A percentile compares a stretch with the other conserved stretches of the same genome.
Conservation (phyloP, 352 stramenopile species). For the Phytophthora pinifolia region DNA sequence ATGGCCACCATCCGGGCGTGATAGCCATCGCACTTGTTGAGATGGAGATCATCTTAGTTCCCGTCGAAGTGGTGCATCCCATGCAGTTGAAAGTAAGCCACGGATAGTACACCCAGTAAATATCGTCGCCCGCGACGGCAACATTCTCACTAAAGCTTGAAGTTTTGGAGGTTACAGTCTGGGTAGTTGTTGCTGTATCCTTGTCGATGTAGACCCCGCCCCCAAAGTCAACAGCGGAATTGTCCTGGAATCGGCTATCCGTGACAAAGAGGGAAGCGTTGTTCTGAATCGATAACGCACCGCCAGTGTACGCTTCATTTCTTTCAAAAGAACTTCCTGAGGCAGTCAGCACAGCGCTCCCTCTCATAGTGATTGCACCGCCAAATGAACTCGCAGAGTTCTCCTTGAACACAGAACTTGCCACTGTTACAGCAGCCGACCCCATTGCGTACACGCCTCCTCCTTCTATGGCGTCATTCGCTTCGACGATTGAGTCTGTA, state of each 20-base stretch:
- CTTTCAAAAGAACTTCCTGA: slow-evolving; percentile 15
- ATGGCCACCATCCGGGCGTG: slow-evolving; percentile 56
- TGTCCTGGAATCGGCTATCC: slow-evolving; percentile 34
- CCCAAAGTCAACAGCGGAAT: slow-evolving; percentile 51
- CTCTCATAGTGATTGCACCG: slow-evolving; percentile 38
- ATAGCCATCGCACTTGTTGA: slow-evolving; percentile 48
- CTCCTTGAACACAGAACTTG: neutral
- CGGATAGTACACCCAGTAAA: slow-evolving; percentile 63
- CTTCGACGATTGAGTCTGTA: slow-evolving; percentile 27
- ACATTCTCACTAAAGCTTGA: slow-evolving; percentile 38
- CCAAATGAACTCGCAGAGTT: slow-evolving; percentile 54
- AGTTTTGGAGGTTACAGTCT: slow-evolving; percentile 9
- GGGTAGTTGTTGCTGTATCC: slow-evolving; percentile 6
- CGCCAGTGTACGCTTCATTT: slow-evolving; percentile 54
- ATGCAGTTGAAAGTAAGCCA: slow-evolving; percentile 43
- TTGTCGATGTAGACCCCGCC: slow-evolving; percentile 58
- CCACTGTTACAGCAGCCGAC: slow-evolving; percentile 29
- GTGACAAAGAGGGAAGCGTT: slow-evolving; percentile 35
- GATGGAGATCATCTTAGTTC: slow-evolving; percentile 4
- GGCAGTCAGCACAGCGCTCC: slow-evolving; percentile 23
- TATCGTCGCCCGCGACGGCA: slow-evolving; percentile 41
- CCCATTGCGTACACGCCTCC: slow-evolving; percentile 50
- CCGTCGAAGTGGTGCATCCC: slow-evolving; percentile 24
- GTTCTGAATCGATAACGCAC: slow-evolving; percentile 41
- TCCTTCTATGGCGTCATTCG: slow-evolving; percentile 48